These are phyloP conservation scores for Thelephora terrestris DNA, from an alignment of 1,284 basidiomycete species.

Conservation along the genomic window DNA sequence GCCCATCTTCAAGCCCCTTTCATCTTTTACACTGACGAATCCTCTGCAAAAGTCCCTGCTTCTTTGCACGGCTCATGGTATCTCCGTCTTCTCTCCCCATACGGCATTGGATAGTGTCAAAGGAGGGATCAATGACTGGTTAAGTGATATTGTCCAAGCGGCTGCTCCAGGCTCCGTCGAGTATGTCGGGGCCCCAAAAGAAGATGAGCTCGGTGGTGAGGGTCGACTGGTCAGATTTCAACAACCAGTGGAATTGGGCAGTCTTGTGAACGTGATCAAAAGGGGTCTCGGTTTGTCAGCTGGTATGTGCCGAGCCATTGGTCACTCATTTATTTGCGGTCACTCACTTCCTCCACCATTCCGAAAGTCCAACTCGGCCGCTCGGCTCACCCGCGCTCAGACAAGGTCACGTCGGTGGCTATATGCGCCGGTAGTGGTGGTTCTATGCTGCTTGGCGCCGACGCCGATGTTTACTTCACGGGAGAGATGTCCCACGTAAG, in stretches of 20 bases:
- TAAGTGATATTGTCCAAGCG: conserved; percentile 35
- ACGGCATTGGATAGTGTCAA: conserved; percentile 75
- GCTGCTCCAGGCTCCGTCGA: conserved; percentile 10
- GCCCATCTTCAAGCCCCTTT: conserved; percentile 77
- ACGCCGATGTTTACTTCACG: conserved; percentile 79
- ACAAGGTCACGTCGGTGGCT: conserved; percentile 42
- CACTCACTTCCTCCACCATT: not conserved
- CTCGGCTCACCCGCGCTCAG: conserved; percentile 25
- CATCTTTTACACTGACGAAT: conserved; percentile 69
- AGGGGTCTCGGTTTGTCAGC: conserved; percentile 51
- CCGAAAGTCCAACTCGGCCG: conserved; percentile 73
- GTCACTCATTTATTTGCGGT: conserved; percentile 5
- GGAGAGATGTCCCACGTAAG: conserved; percentile 88
- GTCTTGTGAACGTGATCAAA: conserved; percentile 60
- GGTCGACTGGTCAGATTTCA: conserved; percentile 60
- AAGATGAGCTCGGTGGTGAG: conserved; percentile 37
- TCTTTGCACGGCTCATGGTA: conserved; percentile 68
- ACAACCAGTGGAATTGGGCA: conserved; percentile 45
- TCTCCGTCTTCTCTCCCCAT: conserved; percentile 85
- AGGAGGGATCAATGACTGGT: conserved; percentile 84
- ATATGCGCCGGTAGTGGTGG: conserved; percentile 84
- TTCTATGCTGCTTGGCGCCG: conserved; percentile 55
- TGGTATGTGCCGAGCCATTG: conserved; percentile 31
- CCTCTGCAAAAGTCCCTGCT: conserved; percentile 78
- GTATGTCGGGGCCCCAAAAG: conserved; percentile 18